Evolutionary conservation across 2,329 filamentous ascomycete genomes (phyloP), one percentile per base, ranked within the genome.

Genomic region (Colletotrichum theobromicola): DNA sequence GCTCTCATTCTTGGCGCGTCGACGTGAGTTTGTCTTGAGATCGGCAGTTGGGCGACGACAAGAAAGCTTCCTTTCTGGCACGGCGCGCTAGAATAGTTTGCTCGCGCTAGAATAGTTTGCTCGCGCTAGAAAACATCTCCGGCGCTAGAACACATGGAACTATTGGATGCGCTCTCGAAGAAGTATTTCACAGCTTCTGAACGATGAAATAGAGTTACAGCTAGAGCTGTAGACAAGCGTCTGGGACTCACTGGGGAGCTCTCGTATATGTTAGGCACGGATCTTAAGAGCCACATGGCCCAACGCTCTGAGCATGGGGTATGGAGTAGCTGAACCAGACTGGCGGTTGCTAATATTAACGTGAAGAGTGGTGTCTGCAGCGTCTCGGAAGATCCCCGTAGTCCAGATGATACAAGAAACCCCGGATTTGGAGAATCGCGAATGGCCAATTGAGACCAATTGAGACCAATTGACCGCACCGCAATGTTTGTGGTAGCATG

Each of bases 71-170:
- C 26, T 70, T 46, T 30, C 24, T n/a, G 37, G 26, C 42, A 24
- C 24, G 35, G 28, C 72, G 42, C 72, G 57, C 72, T 74, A 74
- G 72, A 72, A 74, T 24, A 15, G 62, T 67, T 74, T 26, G 9
- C 18, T 10, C 8, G 64, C 34, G 57, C 68, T 75, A 53, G 28
- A 67, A 50, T 24, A 15, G 62, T 67, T 74, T 26, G 9, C 18
- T 10, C 8, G 64, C 34, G 57, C 68, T 75, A 53, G 28, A 67
- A 50, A 50, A 67, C 10, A 13, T 28, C 12, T 6, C 13, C 13
- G 13, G 30, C n/a, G 9, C 8, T 34, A 21, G 26, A 13, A 32
- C n/a, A 61, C n/a, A 61, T 24, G 30, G 2, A 30, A 10, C 55
- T 16, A 12, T 32, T 37, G 13, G 67, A 8, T 28, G 32, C 61